These are phyloP conservation scores for Trifolium subterraneum DNA, from an alignment of 306 rosid genomes.

Conservation along the genomic window DNA sequence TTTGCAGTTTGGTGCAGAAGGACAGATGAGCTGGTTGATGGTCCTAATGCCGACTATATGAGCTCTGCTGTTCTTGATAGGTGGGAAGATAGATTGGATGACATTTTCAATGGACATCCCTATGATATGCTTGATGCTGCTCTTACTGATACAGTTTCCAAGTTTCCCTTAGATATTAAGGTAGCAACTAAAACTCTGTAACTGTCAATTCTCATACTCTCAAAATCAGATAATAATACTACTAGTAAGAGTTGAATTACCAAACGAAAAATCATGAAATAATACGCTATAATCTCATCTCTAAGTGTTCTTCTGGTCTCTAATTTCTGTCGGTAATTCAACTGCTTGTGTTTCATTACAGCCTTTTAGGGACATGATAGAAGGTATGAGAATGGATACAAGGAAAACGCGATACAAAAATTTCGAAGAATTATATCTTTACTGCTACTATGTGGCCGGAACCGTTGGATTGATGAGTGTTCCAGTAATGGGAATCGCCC, in stretches of 20 bases:
- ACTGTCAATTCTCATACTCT: neutral
- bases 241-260: neutral
- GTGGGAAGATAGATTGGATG: constrained; percentile 84
- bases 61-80: constrained; percentile 77
- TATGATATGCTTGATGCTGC: constrained; percentile 83
- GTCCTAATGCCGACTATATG: constrained; percentile 77
- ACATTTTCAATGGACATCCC: constrained; percentile 77
- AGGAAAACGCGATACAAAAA: constrained; percentile 61
- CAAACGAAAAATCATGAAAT: neutral
- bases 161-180: constrained; percentile 80
- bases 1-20: constrained; percentile 91
- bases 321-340: neutral
- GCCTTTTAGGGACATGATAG: constrained; percentile 88
- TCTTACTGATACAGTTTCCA: constrained; percentile 65
- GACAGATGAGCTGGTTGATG: constrained; percentile 87
- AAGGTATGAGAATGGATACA: constrained; percentile 93
- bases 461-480: constrained; percentile 94
- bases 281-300: neutral
- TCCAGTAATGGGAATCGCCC: constrained; percentile 85
- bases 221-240: neutral
- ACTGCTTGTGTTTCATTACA: constrained; percentile 19
- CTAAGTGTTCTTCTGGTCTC: neutral
- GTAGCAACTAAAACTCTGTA: constrained; percentile 36
- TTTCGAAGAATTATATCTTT: constrained; percentile 83
- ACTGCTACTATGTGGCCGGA: constrained; percentile 92